Evolutionary conservation across 768 basidiomycete species (phyloP), one percentile per base, ranked within the genome.

Genomic region (Auriscalpium microsporum): DNA sequence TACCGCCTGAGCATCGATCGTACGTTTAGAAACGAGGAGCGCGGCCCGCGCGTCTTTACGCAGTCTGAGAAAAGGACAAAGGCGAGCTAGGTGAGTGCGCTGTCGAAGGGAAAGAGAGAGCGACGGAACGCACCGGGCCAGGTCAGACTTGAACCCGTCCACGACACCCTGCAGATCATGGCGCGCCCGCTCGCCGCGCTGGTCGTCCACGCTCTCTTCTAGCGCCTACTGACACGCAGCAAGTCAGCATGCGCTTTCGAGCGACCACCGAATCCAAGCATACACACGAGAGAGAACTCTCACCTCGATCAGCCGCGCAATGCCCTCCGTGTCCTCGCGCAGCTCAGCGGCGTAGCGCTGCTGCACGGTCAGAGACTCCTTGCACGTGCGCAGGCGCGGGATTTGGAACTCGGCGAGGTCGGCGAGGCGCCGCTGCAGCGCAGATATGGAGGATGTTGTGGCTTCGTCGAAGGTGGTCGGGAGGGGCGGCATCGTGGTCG

Each of bases 331-430:
- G 64, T 94, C 92, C 52, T 86, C 86, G 34, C 90, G 75, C 56
- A 94, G 68, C 64, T 92, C 90, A 4, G 81, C 81, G 1, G 83
- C 82, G 52, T 86, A 74, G 48, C 81, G 78, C 64, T 92, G 86
- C 62, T 95, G 93, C 3, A 80, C 64, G 0, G 76, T 67, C 10
- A 89, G 71, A 1, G 92, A 86, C 0, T 87, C 90, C 9, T 69
- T 73, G 67, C 89, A 94, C 51, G 72, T 64, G 9, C 77, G 75
- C 50, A 96, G 73, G 2, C 87, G 80, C 1, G 91, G 88, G 36
- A 96, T 76, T 67, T 92, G 88, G 62, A 82, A 83, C 10, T 82
- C 73, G 3, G 73, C 62, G 8, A 95, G 67, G 69, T 93, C 90
- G 3, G 69, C 76, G 57, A 82, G 74, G 10, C 80, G 75, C 21